A percentile compares a stretch with the other conserved stretches of the same genome.
phyloP scores from a whole-genome alignment of 2,329 filamentous ascomycete genomes.

The Thyridium curvatum region DNA sequence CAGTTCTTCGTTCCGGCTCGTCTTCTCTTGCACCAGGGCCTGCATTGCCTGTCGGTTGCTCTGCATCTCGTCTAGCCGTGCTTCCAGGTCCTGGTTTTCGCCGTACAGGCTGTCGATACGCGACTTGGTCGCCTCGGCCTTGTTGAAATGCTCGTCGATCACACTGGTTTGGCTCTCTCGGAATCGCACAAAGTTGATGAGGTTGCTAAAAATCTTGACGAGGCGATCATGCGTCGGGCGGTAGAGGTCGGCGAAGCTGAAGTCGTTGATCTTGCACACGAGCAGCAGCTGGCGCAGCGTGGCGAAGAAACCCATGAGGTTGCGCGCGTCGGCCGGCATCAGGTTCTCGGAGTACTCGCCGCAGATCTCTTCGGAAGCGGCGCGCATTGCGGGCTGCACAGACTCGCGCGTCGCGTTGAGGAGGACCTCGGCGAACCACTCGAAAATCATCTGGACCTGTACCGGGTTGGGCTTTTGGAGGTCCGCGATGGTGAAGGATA shows the following conservation, averaged over 20 bases:
- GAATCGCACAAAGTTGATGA: constrained; percentile 98
- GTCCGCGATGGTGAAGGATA: constrained; percentile 79
- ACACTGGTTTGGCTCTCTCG: constrained; percentile 84
- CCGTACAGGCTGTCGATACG: constrained; percentile 80
- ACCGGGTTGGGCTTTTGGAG: constrained; percentile 90
- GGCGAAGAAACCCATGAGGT: constrained; percentile 93
- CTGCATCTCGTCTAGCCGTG: constrained; percentile 72
- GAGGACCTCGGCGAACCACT: constrained; percentile 92
- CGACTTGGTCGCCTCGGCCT: constrained; percentile 76
- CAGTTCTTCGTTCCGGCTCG: constrained; percentile 77
- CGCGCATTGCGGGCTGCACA: constrained; percentile 90
- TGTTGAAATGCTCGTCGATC: constrained; percentile 93
- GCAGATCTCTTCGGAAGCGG: constrained; percentile 80
- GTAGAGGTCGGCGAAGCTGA: constrained; percentile 87
- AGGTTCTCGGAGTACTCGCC: constrained; percentile 73
- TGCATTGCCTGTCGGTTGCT: constrained; percentile 76
- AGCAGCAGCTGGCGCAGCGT: constrained; percentile 72
- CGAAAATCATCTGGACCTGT: constrained; percentile 95
- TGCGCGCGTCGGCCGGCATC: constrained; percentile 80
- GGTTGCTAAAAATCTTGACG: constrained; percentile 92
- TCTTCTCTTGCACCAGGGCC: constrained; percentile 75
- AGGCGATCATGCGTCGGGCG: constrained; percentile 85
- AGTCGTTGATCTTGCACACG: constrained; percentile 89
- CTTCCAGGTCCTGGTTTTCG: constrained; percentile 84
- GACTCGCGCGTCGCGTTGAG: constrained; percentile 92